These are phyloP conservation scores for Acanthochlamys bracteata DNA, from an alignment of 106 monocot genomes.

Conservation along the genomic window DNA sequence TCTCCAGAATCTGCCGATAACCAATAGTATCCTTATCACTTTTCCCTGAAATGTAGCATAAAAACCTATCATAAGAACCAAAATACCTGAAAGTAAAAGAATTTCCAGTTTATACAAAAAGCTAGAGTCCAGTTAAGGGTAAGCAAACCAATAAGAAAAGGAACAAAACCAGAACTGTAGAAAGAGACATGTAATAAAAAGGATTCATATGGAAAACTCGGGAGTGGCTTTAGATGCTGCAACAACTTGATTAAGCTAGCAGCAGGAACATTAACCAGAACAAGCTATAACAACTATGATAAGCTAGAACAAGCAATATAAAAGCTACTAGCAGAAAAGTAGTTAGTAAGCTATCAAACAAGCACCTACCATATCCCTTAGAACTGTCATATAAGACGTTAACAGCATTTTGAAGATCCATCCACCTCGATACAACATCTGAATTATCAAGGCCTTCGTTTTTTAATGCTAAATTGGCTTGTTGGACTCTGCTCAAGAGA, in stretches of 20 bases:
- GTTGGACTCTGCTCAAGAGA: slow-evolving; percentile 43
- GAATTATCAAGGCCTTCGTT: slow-evolving; percentile 14
- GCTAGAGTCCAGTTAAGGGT: too few species aligned
- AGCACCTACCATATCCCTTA: slow-evolving; percentile 50
- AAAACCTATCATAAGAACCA: slow-evolving; percentile 6
- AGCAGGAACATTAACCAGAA: background rate
- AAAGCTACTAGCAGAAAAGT: too few species aligned
- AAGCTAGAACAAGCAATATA: too few species aligned
- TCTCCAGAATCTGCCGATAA: slow-evolving; percentile 77
- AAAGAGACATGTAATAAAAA: too few species aligned
- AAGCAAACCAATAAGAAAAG: too few species aligned
- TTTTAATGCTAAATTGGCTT: slow-evolving; percentile 39
- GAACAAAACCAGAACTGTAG: too few species aligned
- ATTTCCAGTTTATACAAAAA: too few species aligned
- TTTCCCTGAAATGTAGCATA: slow-evolving; percentile 26
- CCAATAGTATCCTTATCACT: slow-evolving; percentile 50
- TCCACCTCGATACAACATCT: slow-evolving; percentile 40
- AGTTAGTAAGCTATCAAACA: background rate
- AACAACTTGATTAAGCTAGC: background rate
- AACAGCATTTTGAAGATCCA: slow-evolving; percentile 57
- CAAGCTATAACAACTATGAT: too few species aligned
- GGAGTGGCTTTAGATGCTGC: too few species aligned
- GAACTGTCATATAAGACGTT: slow-evolving; percentile 62
- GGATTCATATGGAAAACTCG: too few species aligned
- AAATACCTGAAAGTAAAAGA: too few species aligned